Evolutionary conservation across 371 early-diverging fungal genomes (phyloP).

Genomic region (Mortierella sp.): DNA sequence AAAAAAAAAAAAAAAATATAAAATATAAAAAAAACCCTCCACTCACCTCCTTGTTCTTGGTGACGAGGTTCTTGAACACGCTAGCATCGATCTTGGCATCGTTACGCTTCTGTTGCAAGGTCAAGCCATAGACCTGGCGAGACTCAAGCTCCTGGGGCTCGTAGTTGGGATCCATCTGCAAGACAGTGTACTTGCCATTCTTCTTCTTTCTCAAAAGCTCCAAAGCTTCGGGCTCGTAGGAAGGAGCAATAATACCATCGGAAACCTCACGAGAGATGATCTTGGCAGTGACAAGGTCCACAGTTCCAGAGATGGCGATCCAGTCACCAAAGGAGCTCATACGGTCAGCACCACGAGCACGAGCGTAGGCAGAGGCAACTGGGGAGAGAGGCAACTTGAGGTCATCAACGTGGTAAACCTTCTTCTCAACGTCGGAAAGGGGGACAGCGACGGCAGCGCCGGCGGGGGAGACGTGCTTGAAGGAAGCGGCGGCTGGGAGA

Average conservation of each 20-base stretch:
- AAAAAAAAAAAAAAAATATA: background rate
- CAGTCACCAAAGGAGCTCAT: slow-evolving; percentile 99
- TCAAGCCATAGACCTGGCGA: slow-evolving; percentile 95
- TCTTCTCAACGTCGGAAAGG: slow-evolving; percentile 83
- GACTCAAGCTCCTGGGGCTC: slow-evolving; percentile 88
- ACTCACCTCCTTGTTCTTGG: slow-evolving; percentile 78
- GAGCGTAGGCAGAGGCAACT: slow-evolving; percentile 88
- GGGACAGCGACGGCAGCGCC: slow-evolving; percentile 96
- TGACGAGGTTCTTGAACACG: slow-evolving; percentile 88
- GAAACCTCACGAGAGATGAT: slow-evolving; percentile 95
- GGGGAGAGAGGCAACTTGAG: slow-evolving; percentile 79
- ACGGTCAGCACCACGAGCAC: slow-evolving; percentile 96
- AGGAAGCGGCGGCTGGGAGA: slow-evolving; percentile 95
- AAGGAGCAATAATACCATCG: slow-evolving; percentile 98
- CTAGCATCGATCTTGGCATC: slow-evolving; percentile 78
- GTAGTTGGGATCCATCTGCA: slow-evolving; percentile 91
- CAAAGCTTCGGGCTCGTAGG: slow-evolving; percentile 88
- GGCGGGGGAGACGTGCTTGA: slow-evolving; percentile 98
- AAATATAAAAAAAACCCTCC: too few species aligned
- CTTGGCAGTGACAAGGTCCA: slow-evolving; percentile 94
- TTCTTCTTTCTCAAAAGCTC: slow-evolving; percentile 94
- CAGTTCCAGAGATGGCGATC: slow-evolving; percentile 91
- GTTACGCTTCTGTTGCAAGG: slow-evolving; percentile 93
- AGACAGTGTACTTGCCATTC: slow-evolving; percentile 95
- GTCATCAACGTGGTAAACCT: slow-evolving; percentile 94